Evolutionary conservation across 331 rosid species (phyloP), one percentile per base, ranked within the genome.

Genomic region (Quercus phellos): DNA sequence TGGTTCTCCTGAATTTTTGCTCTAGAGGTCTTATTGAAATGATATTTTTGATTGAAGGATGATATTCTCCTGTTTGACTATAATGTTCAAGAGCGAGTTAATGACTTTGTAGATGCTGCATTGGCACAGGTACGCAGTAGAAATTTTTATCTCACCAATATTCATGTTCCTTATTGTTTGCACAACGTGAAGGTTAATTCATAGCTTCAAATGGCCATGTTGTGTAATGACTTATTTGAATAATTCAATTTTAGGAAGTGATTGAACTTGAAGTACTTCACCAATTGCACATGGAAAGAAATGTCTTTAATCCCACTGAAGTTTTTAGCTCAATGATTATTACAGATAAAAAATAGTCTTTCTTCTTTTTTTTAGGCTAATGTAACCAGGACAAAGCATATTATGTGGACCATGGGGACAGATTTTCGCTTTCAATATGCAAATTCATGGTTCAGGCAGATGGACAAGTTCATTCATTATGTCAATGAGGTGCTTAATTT

Each of bases 371-470:
- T 87, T 43, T 82, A 91, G 98, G 98, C 96, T 80, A 91, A 91
- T 46, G 92, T 91, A 73, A 94, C 97, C 42, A 85, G 86, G 81
- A 91, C 98, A 73, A 90, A 87, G 86, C 99, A 94, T 85, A 85
- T 94, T 76, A 94, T 94, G 98, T 94, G 97, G 97, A 78, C 95
- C 61, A 94, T 94, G 99, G 99, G 99, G 71, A 92, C 98, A 35
- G 99, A 94, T 89, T 94, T 94, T 70, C 94, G 86, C 64, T 94
- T 87, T 86, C 99, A 94, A 83, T 94, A 94, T 84, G 94, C 99
- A 51, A 84, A 87, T 85, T 84, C 99, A 32, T 94, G 99, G 99
- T 94, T 94, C 85, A 87, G 87, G 77, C 97, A 94, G 86, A 86
- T 94, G 96, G 99, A 94, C 88, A 94, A 94, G 86, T 92, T 94